phyloP scores from a whole-genome alignment of 2,329 filamentous ascomycete species.

The Tympanopsis confertula region DNA sequence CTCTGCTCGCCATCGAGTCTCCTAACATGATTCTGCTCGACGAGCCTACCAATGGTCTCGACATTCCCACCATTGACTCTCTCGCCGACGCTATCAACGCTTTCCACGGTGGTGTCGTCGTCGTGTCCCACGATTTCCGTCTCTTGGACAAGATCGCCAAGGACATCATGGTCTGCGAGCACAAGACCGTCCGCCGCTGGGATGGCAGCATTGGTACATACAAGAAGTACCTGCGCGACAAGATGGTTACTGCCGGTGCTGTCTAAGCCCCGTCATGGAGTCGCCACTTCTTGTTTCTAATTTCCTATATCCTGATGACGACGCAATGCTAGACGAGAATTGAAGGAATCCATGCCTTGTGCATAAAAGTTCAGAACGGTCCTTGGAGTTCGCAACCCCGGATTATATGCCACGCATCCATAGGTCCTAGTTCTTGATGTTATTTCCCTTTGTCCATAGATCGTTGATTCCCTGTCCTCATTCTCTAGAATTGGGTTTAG shows the following conservation, averaged over 20 bases:
- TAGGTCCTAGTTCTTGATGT: no score
- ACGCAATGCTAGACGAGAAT: no score
- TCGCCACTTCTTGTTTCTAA: no score
- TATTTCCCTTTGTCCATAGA: no score
- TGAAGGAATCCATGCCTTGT: no score
- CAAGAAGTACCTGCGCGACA: conserved; percentile 98
- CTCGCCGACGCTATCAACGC: conserved; percentile 95
- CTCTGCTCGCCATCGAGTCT: conserved; percentile 82
- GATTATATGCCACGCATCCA: no score
- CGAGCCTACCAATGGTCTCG: conserved; percentile 97
- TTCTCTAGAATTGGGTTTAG: no score
- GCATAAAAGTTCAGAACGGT: no score
- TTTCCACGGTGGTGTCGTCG: conserved; percentile 90
- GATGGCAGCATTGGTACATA: conserved; percentile 82
- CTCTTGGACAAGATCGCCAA: conserved; percentile 98
- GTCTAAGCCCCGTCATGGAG: no score
- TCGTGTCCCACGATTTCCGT: conserved; percentile 97
- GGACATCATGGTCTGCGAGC: conserved; percentile 98
- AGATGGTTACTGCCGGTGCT: conserved; percentile 83
- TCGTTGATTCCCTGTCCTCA: no score
- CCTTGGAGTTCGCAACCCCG: no score
- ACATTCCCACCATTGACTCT: conserved; percentile 97
- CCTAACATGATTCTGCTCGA: conserved; percentile 98
- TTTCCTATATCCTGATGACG: no score
- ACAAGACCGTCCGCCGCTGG: conserved; percentile 87